phyloP scores from a whole-genome alignment of 2,329 filamentous ascomycete genomes.

The Dothideomycetes sp. region DNA sequence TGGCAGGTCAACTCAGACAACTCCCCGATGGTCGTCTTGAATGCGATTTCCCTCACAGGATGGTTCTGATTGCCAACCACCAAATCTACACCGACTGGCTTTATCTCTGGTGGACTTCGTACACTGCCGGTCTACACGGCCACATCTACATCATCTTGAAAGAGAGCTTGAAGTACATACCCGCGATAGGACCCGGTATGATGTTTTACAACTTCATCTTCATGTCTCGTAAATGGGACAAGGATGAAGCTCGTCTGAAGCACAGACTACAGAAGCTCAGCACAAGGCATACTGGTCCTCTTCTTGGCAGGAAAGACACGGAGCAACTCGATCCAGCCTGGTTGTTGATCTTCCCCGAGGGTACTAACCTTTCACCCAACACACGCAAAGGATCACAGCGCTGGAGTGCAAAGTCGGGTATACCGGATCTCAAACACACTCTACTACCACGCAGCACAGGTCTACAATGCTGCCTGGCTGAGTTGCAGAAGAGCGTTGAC shows the following conservation, averaged over 20 bases:
- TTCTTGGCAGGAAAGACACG: slow-evolving; percentile 26
- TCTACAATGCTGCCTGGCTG: slow-evolving; percentile 67
- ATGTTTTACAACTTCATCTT: slow-evolving; percentile 85
- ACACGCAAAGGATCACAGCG: slow-evolving; percentile 58
- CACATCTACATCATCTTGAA: slow-evolving; percentile 87
- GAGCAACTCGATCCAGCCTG: slow-evolving; percentile 59
- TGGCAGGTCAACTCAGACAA: slow-evolving; percentile 63
- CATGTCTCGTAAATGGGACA: slow-evolving; percentile 82
- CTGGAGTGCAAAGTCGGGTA: slow-evolving; percentile 66
- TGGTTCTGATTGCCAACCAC: slow-evolving; percentile 81
- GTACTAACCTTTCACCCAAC: slow-evolving; percentile 72
- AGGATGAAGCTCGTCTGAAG: slow-evolving; percentile 64
- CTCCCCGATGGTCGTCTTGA: slow-evolving; percentile 64
- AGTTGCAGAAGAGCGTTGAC: slow-evolving; percentile 64
- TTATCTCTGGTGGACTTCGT: slow-evolving; percentile 91
- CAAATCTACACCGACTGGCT: slow-evolving; percentile 88
- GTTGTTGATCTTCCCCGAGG: slow-evolving; percentile 80
- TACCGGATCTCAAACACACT: slow-evolving; percentile 60
- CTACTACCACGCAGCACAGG: slow-evolving; percentile 74
- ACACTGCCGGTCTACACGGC: slow-evolving; percentile 73
- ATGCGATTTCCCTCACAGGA: slow-evolving; percentile 70
- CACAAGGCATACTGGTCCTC: slow-evolving; percentile 30
- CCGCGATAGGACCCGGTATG: slow-evolving; percentile 75
- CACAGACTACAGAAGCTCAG: slow-evolving; percentile 67
- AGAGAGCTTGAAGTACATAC: slow-evolving; percentile 74